A percentile compares a stretch with the other conserved stretches of the same genome.
phyloP scores from a whole-genome alignment of 768 basidiomycete species.

The Phlebiopsis gigantea region DNA sequence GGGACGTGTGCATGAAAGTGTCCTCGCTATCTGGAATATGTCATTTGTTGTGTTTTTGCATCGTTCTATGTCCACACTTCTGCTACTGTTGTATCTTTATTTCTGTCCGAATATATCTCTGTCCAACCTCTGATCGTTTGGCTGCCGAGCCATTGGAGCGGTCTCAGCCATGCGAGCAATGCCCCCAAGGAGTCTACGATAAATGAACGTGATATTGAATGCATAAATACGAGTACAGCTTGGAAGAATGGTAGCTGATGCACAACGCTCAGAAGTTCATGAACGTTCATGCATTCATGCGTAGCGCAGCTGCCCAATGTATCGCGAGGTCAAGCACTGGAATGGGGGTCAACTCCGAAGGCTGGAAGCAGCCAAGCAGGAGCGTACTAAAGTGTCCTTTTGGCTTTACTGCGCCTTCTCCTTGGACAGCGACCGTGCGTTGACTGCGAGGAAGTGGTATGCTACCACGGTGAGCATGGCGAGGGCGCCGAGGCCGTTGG shows the following conservation, averaged over 20 bases:
- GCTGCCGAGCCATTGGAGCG: too few relatives aligned
- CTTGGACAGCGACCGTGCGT: conserved; percentile 46
- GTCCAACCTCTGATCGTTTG: too few relatives aligned
- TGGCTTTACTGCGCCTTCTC: conserved; percentile 1
- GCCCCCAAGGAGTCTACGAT: too few relatives aligned
- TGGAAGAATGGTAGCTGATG: not conserved
- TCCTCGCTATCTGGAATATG: conserved; percentile 11
- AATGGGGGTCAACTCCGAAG: too few relatives aligned
- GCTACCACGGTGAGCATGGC: conserved; percentile 86
- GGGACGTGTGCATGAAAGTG: not conserved
- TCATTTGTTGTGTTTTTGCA: conserved; percentile 10
- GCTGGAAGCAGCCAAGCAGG: too few relatives aligned
- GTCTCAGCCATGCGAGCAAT: too few relatives aligned
- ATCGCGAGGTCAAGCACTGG: too few relatives aligned
- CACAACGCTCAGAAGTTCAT: not conserved
- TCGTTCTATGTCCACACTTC: conserved; percentile 3
- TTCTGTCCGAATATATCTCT: conserved; percentile 5
- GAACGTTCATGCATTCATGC: too few relatives aligned
- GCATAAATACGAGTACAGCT: not conserved
- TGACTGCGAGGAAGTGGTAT: conserved; percentile 90
- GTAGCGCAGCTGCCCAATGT: too few relatives aligned
- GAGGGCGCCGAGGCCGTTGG: conserved; percentile 76
- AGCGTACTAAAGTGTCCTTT: too few relatives aligned
- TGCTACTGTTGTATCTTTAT: conserved; percentile 18
- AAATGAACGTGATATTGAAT: not conserved